These are phyloP conservation scores for Amauroascus verrucosus DNA, from an alignment of 2,329 filamentous ascomycete species.

Conservation along the genomic window DNA sequence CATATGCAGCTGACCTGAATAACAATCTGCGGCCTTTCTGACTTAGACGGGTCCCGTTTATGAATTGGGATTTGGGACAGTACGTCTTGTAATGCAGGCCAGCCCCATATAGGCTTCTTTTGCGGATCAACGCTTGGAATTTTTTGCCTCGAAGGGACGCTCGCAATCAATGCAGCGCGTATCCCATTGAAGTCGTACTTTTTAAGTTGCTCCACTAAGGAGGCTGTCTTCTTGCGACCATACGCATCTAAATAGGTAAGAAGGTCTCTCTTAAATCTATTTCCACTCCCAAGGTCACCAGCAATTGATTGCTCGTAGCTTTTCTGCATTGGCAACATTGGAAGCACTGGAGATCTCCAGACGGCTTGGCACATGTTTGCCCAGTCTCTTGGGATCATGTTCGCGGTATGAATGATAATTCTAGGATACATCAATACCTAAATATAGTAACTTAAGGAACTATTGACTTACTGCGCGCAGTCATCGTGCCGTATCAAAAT, in stretches of 20 bases:
- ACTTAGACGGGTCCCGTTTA: conserved; percentile 21
- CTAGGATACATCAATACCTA: conserved; percentile 20
- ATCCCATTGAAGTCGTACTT: conserved; percentile 61
- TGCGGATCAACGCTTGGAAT: conserved; percentile 34
- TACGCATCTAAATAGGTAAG: conserved; percentile 64
- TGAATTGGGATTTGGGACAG: conserved; percentile 46
- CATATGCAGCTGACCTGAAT: conserved; percentile 23
- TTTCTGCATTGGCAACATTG: conserved; percentile 30
- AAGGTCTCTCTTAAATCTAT: conserved; percentile 65
- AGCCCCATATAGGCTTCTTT: conserved; percentile 60
- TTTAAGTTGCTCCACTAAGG: conserved; percentile 48
- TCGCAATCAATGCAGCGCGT: conserved; percentile 63
- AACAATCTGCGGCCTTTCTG: conserved; percentile 28
- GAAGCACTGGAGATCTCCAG: conserved; percentile 65
- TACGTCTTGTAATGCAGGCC: conserved; percentile 55
- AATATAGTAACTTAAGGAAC: not conserved
- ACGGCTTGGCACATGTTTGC: conserved; percentile 75
- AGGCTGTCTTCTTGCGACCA: conserved; percentile 44
- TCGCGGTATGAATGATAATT: conserved; percentile 76
- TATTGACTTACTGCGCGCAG: conserved; percentile 49
- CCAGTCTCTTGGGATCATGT: conserved; percentile 86
- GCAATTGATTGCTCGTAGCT: not conserved
- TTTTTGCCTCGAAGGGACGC: conserved; percentile 60
- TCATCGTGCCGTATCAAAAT: conserved; percentile 69
- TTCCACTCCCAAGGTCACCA: conserved; percentile 47